Percentiles rank a stretch among this genome's conserved stretches.
Conservation (phyloP, 108 stramenopile genomes). For the Conticribra guillardii region DNA sequence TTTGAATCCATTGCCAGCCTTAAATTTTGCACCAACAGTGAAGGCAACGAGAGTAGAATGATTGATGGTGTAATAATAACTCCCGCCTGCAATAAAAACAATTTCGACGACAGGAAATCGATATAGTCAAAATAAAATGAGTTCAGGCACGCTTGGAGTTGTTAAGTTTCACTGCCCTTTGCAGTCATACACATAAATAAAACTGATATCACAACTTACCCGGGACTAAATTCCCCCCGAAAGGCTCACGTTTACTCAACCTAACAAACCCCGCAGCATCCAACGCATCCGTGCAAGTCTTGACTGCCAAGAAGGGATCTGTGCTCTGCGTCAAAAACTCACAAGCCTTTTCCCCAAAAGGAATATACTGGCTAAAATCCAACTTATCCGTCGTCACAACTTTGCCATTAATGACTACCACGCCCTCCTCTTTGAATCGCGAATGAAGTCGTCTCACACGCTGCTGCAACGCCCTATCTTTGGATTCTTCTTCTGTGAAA, state of each 20-base stretch:
- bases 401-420: too few relatives aligned
- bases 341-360: constrained; percentile 71
- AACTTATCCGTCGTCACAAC: not conserved
- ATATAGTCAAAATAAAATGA: too few relatives aligned
- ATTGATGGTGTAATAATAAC: constrained; percentile 95
- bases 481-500: too few relatives aligned
- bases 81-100: constrained; percentile 54
- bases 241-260: constrained; percentile 49
- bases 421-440: too few relatives aligned
- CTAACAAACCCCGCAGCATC: constrained; percentile 65
- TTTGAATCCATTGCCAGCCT: constrained; percentile 78
- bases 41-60: constrained; percentile 94
- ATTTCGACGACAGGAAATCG: not conserved
- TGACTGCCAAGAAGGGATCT: constrained; percentile 83
- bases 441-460: too few relatives aligned
- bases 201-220: constrained; percentile 34
- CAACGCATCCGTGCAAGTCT: constrained; percentile 56
- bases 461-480: too few relatives aligned
- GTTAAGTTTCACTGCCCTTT: too few relatives aligned
- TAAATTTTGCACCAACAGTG: constrained; percentile 78
- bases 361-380: constrained; percentile 24
- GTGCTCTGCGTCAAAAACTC: constrained; percentile 68
- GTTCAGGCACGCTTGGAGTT: too few relatives aligned
- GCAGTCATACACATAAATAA: too few relatives aligned
- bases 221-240: constrained; percentile 40